A percentile compares a stretch with the other conserved stretches of the same genome.
Conservation (phyloP, 2,329 filamentous ascomycete species). For the Trichoderma sp. region DNA sequence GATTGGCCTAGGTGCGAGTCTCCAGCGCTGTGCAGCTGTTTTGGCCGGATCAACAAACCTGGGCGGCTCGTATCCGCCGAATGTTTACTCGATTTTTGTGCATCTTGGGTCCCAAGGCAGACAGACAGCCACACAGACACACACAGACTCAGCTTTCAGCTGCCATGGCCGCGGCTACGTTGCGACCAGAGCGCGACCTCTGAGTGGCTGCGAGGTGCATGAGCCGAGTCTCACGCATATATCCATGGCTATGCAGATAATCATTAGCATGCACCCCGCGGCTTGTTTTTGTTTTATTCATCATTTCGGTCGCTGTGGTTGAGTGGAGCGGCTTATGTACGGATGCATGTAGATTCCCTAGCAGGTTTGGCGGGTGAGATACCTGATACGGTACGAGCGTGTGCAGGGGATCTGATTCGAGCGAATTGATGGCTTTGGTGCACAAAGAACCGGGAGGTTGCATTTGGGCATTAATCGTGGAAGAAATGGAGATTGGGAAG, state of each 20-base stretch:
- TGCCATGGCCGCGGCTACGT: slow-evolving; percentile 1
- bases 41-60: background rate
- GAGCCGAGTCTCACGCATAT: slow-evolving; percentile 14
- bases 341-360: background rate
- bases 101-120: background rate
- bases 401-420: background rate
- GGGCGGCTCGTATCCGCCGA: background rate
- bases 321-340: background rate
- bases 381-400: background rate
- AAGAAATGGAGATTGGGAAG: background rate
- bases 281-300: background rate
- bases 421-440: background rate
- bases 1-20: background rate
- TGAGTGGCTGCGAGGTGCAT: background rate
- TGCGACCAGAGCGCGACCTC: background rate
- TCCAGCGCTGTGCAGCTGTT: background rate
- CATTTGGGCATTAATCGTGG: background rate
- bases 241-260: slow-evolving; percentile 16
- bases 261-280: slow-evolving; percentile 9
- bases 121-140: background rate
- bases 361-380: background rate
- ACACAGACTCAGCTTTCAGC: background rate
- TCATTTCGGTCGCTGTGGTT: background rate
- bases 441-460: background rate
- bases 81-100: background rate